Evolutionary conservation across 371 early-diverging fungal species (phyloP), one percentile per base, ranked within the genome.

Genomic region (Mucor mucedo): DNA sequence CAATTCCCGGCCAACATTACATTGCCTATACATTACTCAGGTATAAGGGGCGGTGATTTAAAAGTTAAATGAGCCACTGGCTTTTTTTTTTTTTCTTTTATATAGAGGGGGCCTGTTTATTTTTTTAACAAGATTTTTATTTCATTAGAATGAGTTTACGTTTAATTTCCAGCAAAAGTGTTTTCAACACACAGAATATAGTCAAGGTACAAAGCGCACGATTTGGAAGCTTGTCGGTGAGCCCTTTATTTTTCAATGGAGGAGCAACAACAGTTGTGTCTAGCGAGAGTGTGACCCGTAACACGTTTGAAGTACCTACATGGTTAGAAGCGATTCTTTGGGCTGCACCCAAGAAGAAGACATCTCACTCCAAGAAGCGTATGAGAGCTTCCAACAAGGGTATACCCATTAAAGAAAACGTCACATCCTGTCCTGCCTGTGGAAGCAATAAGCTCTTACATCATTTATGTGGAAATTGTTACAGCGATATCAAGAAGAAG

Each of bases 271-370:
- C 44, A 13, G 45, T 56, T 41, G 52, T 58, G 14, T 14, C 52
- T 4, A 52, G 33, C 42, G 58, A 65, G 16, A 27, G 58, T 10
- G 58, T 65, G 16, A 62, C 45, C 29, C 64, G 60, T 28, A 62
- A 60, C 53, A 65, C 70, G 9, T 78, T 78, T 54, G 71, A 78
- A 67, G 62, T 76, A 45, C 83, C 83, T 49, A 59, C 49, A 32
- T 82, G 83, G 83, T 71, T 82, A 41, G 82, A 72, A 44, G 70
- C 86, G 10, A 77, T 92, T 47, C 81, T 91, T 53, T 86, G 87
- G 79, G 93, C 93, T 1, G 94, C 89, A 45, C 94, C 94, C 29
- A 94, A 94, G 77, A 89, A 91, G 83, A 88, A 90, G 77, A 93
- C 93, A 0, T 91, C 93, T 21, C 93, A 94, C 67, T 86, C 90